A percentile compares a stretch with the other conserved stretches of the same genome.
These are phyloP conservation scores for Boletus patriciae DNA, from an alignment of 768 basidiomycete species.

Conservation along the genomic window DNA sequence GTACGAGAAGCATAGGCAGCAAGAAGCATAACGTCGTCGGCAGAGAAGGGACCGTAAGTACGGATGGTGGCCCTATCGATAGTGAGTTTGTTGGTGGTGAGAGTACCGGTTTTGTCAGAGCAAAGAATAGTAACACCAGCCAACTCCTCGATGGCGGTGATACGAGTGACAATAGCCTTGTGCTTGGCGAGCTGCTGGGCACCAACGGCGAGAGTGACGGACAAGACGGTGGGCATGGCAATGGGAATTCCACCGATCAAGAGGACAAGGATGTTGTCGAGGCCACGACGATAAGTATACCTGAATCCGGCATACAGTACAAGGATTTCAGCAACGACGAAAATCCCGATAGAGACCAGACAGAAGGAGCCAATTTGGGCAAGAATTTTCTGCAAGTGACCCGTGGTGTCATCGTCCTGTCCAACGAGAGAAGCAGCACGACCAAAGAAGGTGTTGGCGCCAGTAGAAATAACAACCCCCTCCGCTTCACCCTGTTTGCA, in stretches of 20 bases:
- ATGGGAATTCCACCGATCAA: conserved; percentile 99
- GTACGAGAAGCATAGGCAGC: conserved; percentile 96
- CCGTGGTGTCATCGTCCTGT: conserved; percentile 95
- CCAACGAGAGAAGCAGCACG: conserved; percentile 97
- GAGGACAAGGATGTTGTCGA: conserved; percentile 96
- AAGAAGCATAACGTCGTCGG: conserved; percentile 90
- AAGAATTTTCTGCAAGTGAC: conserved; percentile 98
- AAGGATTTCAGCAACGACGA: conserved; percentile 92
- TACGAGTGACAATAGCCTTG: conserved; percentile 99
- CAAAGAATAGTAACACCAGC: conserved; percentile 98
- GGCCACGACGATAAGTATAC: conserved; percentile 89
- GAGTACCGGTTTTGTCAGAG: conserved; percentile 98
- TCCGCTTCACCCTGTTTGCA: conserved; percentile 99
- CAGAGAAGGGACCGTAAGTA: conserved; percentile 84
- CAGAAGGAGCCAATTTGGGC: conserved; percentile 99
- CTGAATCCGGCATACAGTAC: conserved; percentile 91
- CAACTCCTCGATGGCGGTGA: conserved; percentile 97
- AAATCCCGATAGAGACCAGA: conserved; percentile 92
- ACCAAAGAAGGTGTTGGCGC: conserved; percentile 98
- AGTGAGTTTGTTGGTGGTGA: conserved; percentile 99
- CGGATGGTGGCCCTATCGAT: conserved; percentile 92
- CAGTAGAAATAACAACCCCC: conserved; percentile 97
- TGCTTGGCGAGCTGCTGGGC: conserved; percentile 98
- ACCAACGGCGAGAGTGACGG: conserved; percentile 97
- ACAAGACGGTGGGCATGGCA: conserved; percentile 98